Evolutionary conservation across 371 early-diverging fungal species (phyloP).

Genomic region (Funneliformis caledonium): DNA sequence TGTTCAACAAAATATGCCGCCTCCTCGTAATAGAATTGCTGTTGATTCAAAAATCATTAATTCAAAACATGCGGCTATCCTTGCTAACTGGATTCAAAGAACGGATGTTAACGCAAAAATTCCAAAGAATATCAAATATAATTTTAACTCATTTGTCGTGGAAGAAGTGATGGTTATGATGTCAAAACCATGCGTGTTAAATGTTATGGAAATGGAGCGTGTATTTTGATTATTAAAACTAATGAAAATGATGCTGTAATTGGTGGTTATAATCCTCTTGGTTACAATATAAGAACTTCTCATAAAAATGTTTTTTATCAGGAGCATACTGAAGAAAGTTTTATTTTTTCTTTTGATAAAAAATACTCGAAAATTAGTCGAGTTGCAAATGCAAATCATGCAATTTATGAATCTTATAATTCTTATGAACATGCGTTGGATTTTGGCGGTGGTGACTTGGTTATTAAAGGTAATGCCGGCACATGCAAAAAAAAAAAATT

Average conservation of each 20-base stretch:
- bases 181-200: neutral
- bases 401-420: conserved; percentile 2
- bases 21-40: neutral
- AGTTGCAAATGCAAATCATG: neutral
- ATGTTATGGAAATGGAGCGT: conserved; percentile 4
- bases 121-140: neutral
- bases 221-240: conserved; percentile 7
- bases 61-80: neutral
- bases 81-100: conserved; percentile 8
- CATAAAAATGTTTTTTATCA: too few species aligned
- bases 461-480: neutral
- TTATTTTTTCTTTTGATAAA: conserved; percentile 8
- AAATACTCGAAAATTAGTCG: neutral
- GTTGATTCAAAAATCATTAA: conserved; percentile 24
- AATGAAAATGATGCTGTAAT: neutral
- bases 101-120: neutral
- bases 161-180: conserved; percentile 16
- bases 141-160: conserved; percentile 27
- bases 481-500: neutral
- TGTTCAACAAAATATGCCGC: neutral
- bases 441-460: conserved; percentile 4
- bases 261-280: conserved; percentile 31
- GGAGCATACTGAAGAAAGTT: neutral
- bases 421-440: neutral
- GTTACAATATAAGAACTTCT: neutral